A percentile compares a stretch with the other conserved stretches of the same genome.
Conservation (phyloP, 495 filamentous ascomycete genomes). For the Aspergillus haitiensis region DNA sequence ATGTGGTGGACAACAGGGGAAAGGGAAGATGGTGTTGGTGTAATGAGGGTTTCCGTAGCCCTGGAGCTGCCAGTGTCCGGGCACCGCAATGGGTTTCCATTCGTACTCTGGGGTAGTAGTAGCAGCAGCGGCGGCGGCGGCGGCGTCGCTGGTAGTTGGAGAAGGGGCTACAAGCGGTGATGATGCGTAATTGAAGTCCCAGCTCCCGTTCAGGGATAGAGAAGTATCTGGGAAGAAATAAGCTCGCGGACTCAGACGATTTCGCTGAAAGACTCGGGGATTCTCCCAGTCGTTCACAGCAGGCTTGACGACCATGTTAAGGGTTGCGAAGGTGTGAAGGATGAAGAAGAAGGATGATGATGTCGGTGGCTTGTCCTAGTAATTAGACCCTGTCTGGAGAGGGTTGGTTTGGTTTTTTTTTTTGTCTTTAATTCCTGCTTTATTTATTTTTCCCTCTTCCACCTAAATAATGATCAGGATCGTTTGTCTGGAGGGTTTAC, state of each 20-base stretch:
- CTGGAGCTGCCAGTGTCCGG: constrained; percentile 71
- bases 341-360: not conserved
- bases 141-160: constrained; percentile 32
- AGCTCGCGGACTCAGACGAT: constrained; percentile 60
- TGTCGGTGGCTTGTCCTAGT: not conserved
- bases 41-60: constrained; percentile 64
- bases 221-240: constrained; percentile 57
- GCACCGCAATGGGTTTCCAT: constrained; percentile 59
- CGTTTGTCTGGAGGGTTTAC: too few species aligned
- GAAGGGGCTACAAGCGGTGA: constrained; percentile 45
- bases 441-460: not conserved
- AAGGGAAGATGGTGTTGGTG: constrained; percentile 63
- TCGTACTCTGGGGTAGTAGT: constrained; percentile 10
- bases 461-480: not conserved
- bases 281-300: constrained; percentile 21
- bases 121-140: constrained; percentile 19
- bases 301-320: constrained; percentile 1
- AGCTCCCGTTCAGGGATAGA: constrained; percentile 56
- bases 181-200: constrained; percentile 58
- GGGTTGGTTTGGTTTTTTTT: not conserved
- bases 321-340: not conserved
- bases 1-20: constrained; percentile 58
- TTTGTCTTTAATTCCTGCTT: not conserved
- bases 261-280: constrained; percentile 56
- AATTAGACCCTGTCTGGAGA: not conserved